Evolutionary conservation across 352 stramenopile species (phyloP), one percentile per base, ranked within the genome.

Genomic region (Pythium periplocum): DNA sequence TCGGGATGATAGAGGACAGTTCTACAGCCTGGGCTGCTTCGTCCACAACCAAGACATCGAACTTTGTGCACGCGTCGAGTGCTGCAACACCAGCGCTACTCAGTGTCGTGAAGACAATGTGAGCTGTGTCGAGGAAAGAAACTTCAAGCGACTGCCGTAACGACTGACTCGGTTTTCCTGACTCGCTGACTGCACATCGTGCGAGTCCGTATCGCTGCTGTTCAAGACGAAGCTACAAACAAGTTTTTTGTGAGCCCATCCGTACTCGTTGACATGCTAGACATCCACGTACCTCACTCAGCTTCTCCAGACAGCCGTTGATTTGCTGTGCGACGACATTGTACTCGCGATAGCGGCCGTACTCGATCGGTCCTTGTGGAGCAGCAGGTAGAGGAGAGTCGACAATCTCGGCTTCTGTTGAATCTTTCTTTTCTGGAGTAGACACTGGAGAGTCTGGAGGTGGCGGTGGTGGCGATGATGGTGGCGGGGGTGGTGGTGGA

Each of bases 21-120:
- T 95, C 85, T 9, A 95, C 85, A 17, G 85, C 85, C 66, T 95
- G 85, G 4, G 85, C 85, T 33, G 83, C 83, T 82, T 95, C 85
- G 44, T 95, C 85, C 48, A 95, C 78, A 34, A 95, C 85, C 26
- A 95, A 56, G 3, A 93, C 82, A 39, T 95, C 85, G 42, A 91
- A 93, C 35, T 78, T 71, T 12, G 68, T 71, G 42, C 77, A 89
- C 9, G 79, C 81, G 62, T 95, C 82, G 12, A 95, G 62, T 6
- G 85, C 82, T 41, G 77, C 72, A 54, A 93, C 79, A 46, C 88
- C 90, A 6, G 85, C 87, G 49, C 84, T 95, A 58, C 87, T 96
- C 8, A 97, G 68, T 2, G 90, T 97, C 9, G 87, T 97, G 45
- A 97, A 97, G 2, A 97, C 83, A 42, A 97, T 90, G 42, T 97